Conservation (phyloP, 306 rosid genomes). For the Comarum palustre region DNA sequence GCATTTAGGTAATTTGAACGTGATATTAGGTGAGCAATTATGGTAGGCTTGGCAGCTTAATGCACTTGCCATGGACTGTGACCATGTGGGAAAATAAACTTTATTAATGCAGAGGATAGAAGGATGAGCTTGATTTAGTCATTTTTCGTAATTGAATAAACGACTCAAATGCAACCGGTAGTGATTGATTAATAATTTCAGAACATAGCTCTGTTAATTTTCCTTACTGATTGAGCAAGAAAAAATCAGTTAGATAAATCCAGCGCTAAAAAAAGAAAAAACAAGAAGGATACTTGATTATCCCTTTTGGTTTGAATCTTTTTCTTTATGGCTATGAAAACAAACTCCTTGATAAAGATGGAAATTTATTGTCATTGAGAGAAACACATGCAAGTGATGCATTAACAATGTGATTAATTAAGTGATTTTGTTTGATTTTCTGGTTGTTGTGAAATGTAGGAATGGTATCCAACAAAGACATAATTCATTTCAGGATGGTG, state of each 20-base stretch:
- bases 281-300: no score
- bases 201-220: neutral
- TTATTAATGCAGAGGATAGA: neutral
- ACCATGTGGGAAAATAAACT: neutral
- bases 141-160: no score
- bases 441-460: conserved; percentile 35
- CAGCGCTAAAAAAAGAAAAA: no score
- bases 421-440: neutral
- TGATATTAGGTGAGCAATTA: neutral
- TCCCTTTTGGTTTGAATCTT: no score
- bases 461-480: conserved; percentile 85
- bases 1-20: neutral
- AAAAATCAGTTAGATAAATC: no score
- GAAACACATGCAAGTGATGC: neutral
- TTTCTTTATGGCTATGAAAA: no score
- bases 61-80: neutral
- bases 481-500: conserved; percentile 87
- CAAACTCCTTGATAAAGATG: neutral
- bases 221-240: neutral
- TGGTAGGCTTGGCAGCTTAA: neutral
- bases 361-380: neutral
- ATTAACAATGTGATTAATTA: neutral
- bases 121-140: neutral
- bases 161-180: no score
- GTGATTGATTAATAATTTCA: neutral